Percentiles rank a stretch among this genome's conserved stretches.
Conservation (phyloP, 2,329 filamentous ascomycete species). For the Xenosphaeropsis pyriputrescens region DNA sequence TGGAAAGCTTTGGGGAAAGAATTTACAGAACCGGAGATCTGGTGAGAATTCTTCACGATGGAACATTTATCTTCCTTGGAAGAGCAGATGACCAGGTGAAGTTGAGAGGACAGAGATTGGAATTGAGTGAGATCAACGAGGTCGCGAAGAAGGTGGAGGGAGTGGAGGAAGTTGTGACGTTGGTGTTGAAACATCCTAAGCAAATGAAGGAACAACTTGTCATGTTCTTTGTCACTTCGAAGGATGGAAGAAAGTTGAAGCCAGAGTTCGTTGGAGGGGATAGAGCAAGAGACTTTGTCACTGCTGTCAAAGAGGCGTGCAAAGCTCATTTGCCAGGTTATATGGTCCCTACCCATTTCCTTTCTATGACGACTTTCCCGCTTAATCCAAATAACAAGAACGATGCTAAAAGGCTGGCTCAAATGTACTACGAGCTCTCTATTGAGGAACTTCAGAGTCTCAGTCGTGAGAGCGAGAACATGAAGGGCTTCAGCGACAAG, state of each 20-base stretch:
- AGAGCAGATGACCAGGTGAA: slow-evolving; percentile 88
- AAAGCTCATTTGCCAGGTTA: slow-evolving; percentile 59
- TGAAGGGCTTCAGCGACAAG: slow-evolving; percentile 18
- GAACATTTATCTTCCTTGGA: slow-evolving; percentile 75
- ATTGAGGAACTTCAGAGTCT: slow-evolving; percentile 44
- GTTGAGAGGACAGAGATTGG: slow-evolving; percentile 73
- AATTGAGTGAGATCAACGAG: slow-evolving; percentile 84
- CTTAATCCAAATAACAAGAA: slow-evolving; percentile 84
- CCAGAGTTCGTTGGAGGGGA: slow-evolving; percentile 15
- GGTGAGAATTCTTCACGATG: slow-evolving; percentile 66
- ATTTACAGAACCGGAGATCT: slow-evolving; percentile 85
- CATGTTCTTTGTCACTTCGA: slow-evolving; percentile 47
- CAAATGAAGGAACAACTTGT: slow-evolving; percentile 74
- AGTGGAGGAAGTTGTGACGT: slow-evolving; percentile 55
- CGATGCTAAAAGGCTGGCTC: slow-evolving; percentile 54
- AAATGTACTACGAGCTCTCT: slow-evolving; percentile 47
- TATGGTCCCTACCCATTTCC: slow-evolving; percentile 81
- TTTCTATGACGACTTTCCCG: slow-evolving; percentile 58
- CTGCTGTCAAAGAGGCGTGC: slow-evolving; percentile 45
- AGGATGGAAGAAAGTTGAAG: not conserved
- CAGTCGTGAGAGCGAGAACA: slow-evolving; percentile 19
- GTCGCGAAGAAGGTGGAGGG: slow-evolving; percentile 49
- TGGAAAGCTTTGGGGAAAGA: slow-evolving; percentile 39
- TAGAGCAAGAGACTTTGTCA: slow-evolving; percentile 19
- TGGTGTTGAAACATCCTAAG: slow-evolving; percentile 57